These are phyloP conservation scores for Geopyxis carbonaria DNA, from an alignment of 495 filamentous ascomycete species.

Conservation along the genomic window DNA sequence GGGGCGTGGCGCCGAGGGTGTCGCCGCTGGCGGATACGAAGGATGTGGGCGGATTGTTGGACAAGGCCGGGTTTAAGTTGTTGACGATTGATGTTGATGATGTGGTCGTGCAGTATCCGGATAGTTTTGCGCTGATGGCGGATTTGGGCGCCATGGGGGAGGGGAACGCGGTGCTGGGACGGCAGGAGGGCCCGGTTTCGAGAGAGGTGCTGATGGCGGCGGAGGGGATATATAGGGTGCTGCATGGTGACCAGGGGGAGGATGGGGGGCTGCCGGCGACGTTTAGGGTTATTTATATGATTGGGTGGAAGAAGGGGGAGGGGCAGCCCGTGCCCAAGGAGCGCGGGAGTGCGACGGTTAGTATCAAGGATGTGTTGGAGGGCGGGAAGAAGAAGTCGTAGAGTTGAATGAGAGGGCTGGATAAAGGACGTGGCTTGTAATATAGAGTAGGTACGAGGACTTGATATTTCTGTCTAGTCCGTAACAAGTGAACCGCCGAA, in stretches of 20 bases:
- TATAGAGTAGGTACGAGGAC: too few species aligned
- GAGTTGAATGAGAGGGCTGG: too few species aligned
- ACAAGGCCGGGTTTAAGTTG: constrained; percentile 81
- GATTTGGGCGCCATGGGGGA: constrained; percentile 94
- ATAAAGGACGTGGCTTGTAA: too few species aligned
- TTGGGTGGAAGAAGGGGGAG: constrained; percentile 84
- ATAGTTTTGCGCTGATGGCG: constrained; percentile 75
- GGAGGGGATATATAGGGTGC: constrained; percentile 70
- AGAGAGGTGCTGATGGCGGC: constrained; percentile 76
- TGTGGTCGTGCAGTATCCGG: constrained; percentile 88
- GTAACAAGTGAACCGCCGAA: too few species aligned
- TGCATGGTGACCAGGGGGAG: constrained; percentile 54
- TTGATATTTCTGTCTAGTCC: too few species aligned
- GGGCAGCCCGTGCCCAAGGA: constrained; percentile 61
- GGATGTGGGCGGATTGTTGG: constrained; percentile 76
- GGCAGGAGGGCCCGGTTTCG: constrained; percentile 55
- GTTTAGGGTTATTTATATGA: constrained; percentile 36
- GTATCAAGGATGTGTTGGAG: constrained; percentile 65
- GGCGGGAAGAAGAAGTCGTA: constrained; percentile 36
- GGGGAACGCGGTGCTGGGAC: constrained; percentile 65
- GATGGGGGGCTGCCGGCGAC: constrained; percentile 32
- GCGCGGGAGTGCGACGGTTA: constrained; percentile 68
- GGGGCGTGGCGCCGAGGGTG: constrained; percentile 73
- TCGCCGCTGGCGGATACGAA: constrained; percentile 82
- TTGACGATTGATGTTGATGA: constrained; percentile 95